phyloP scores from a whole-genome alignment of 306 rosid species.

The Dicorynia guianensis region DNA sequence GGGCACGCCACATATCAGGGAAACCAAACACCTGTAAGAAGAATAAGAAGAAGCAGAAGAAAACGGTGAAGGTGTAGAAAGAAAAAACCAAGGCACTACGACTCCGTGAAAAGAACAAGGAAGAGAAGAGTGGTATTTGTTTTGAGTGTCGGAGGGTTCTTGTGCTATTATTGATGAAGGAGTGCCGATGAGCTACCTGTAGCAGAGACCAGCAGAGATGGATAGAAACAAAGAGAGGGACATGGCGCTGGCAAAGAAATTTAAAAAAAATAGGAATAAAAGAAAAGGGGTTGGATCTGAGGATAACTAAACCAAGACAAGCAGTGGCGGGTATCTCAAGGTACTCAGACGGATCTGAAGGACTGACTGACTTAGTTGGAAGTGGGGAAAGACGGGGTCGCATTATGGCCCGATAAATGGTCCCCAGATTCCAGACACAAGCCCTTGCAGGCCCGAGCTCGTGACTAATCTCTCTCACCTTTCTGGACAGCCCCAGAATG shows the following conservation, averaged over 20 bases:
- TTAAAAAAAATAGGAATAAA: background rate
- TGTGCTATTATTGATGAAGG: slow-evolving; percentile 15
- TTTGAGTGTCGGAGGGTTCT: slow-evolving; percentile 30
- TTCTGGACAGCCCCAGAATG: slow-evolving; percentile 43
- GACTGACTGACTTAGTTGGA: slow-evolving; percentile 15
- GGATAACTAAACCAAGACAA: slow-evolving; percentile 36
- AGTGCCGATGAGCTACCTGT: background rate
- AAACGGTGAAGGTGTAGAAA: slow-evolving; percentile 22
- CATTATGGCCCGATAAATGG: slow-evolving; percentile 52
- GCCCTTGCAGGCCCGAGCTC: slow-evolving; percentile 37
- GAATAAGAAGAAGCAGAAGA: slow-evolving; percentile 12
- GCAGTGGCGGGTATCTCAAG: slow-evolving; percentile 53
- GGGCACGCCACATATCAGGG: background rate
- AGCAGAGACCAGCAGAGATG: background rate
- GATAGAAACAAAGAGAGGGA: background rate
- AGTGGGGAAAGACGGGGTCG: background rate
- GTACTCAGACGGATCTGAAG: slow-evolving; percentile 7
- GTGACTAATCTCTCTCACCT: slow-evolving; percentile 53
- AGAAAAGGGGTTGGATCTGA: slow-evolving; percentile 31
- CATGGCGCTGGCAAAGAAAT: slow-evolving; percentile 14
- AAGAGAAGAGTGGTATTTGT: background rate
- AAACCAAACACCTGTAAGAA: background rate
- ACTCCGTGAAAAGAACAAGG: slow-evolving; percentile 26
- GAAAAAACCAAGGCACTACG: slow-evolving; percentile 5
- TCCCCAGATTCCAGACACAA: slow-evolving; percentile 59